A percentile compares a stretch with the other conserved stretches of the same genome.
Evolutionary conservation across 441 rosid species (phyloP).

Genomic region (Hypseocharis bilobata): DNA sequence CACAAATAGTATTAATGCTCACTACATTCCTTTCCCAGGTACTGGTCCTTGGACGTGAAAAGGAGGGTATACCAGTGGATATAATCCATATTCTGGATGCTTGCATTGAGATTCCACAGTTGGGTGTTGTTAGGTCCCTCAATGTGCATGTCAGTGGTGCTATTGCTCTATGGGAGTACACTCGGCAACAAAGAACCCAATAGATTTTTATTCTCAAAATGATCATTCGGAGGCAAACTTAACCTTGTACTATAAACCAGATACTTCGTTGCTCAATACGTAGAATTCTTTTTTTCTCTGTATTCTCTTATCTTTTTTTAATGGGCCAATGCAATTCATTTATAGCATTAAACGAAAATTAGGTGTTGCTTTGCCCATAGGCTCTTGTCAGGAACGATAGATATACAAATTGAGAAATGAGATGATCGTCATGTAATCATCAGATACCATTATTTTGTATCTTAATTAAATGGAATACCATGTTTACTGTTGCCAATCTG

Average conservation of each 20-base stretch:
- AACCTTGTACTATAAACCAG: background rate
- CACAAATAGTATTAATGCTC: no score
- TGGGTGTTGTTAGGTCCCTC: slow-evolving; percentile 91
- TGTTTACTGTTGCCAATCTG: background rate
- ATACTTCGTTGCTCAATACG: background rate
- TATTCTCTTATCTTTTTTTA: background rate
- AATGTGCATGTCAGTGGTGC: slow-evolving; percentile 96
- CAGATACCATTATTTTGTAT: background rate
- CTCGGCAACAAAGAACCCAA: slow-evolving; percentile 69
- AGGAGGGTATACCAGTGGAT: slow-evolving; percentile 90
- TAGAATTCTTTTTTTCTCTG: no score
- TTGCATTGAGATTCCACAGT: slow-evolving; percentile 88
- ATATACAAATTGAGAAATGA: background rate
- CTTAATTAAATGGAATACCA: no score
- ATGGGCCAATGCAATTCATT: background rate
- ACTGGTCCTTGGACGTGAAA: slow-evolving; percentile 86
- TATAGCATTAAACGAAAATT: background rate
- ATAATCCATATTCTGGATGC: slow-evolving; percentile 78
- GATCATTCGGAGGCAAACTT: background rate
- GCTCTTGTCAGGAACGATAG: background rate
- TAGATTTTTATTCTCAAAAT: slow-evolving; percentile 20
- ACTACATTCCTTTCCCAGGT: slow-evolving; percentile 38
- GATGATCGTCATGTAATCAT: background rate
- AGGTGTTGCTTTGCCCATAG: background rate
- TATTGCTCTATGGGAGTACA: slow-evolving; percentile 93